phyloP scores from a whole-genome alignment of 179 eudicot species.

The Nepenthes alata region DNA sequence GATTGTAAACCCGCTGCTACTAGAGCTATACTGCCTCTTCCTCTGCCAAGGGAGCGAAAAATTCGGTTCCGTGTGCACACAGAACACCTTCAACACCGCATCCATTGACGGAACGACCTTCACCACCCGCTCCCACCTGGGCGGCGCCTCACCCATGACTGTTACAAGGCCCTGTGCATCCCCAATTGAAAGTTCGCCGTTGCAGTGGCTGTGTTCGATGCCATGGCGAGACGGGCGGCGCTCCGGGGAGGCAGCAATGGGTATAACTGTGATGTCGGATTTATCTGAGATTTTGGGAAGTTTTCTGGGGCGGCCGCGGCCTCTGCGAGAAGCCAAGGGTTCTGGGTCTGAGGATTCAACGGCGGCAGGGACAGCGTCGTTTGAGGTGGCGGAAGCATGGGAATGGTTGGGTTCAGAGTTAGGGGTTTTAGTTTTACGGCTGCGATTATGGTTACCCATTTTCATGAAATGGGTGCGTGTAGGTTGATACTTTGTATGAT shows the following conservation, averaged over 20 bases:
- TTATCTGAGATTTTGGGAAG: conserved; percentile 9
- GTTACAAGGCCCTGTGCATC: conserved; percentile 2
- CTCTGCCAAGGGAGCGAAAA: conserved; percentile 96
- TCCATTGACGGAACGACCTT: conserved; percentile 72
- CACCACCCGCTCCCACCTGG: conserved; percentile 26
- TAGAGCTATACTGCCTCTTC: conserved; percentile 82
- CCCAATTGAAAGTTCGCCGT: conserved; percentile 1
- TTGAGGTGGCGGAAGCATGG: conserved; percentile 21
- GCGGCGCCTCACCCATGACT: neutral
- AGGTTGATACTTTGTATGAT: no score
- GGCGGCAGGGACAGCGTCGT: conserved; percentile 10
- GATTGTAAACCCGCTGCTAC: conserved; percentile 82
- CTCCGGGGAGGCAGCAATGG: conserved; percentile 7
- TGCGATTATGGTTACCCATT: conserved; percentile 31
- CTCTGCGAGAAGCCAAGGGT: conserved; percentile 17
- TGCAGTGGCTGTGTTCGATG: conserved; percentile 5
- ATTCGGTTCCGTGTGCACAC: conserved; percentile 86
- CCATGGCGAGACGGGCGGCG: conserved; percentile 6
- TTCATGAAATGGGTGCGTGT: neutral
- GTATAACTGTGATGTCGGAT: neutral
- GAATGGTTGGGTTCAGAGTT: neutral
- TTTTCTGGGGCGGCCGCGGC: conserved; percentile 39
- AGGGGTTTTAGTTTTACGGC: conserved; percentile 34
- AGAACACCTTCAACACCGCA: conserved; percentile 93
- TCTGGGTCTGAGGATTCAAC: conserved; percentile 7